Evolutionary conservation across 441 rosid species (phyloP).

Genomic region (Bocquillonia castaneifolia): DNA sequence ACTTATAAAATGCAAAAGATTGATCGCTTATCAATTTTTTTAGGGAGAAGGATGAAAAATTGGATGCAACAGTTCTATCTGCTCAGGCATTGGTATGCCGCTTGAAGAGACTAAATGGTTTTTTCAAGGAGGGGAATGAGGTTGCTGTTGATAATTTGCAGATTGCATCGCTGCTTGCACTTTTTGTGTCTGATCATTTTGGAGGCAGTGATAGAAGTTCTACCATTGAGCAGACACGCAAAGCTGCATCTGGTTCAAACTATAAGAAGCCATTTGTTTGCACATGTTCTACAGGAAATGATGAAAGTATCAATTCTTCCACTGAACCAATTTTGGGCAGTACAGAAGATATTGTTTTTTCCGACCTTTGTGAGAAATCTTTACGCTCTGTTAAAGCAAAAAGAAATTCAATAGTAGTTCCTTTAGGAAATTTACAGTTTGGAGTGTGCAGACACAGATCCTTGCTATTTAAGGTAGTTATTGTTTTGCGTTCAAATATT

Average conservation of each 20-base stretch:
- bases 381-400: conserved; percentile 58
- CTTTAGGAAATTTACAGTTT: conserved; percentile 74
- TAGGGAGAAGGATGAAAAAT: conserved; percentile 77
- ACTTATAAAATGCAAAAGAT: conserved; percentile 3
- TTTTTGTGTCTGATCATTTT: conserved; percentile 95
- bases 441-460: conserved; percentile 97
- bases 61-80: conserved; percentile 72
- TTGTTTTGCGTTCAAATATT: background rate
- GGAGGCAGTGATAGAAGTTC: conserved; percentile 84
- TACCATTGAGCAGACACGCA: conserved; percentile 60
- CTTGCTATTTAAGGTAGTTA: conserved; percentile 76
- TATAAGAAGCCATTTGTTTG: conserved; percentile 81
- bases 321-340: conserved; percentile 31
- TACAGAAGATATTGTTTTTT: conserved; percentile 49
- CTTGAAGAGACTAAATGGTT: conserved; percentile 47
- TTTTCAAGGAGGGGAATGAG: conserved; percentile 38
- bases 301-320: conserved; percentile 33
- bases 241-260: conserved; percentile 76
- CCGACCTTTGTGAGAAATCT: conserved; percentile 82
- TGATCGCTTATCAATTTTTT: conserved; percentile 19
- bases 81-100: conserved; percentile 62
- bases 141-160: conserved; percentile 48
- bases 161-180: conserved; percentile 72
- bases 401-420: conserved; percentile 68
- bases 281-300: conserved; percentile 84